Evolutionary conservation across 2,329 filamentous ascomycete genomes (phyloP).

Genomic region (Lizonia empirigonia): DNA sequence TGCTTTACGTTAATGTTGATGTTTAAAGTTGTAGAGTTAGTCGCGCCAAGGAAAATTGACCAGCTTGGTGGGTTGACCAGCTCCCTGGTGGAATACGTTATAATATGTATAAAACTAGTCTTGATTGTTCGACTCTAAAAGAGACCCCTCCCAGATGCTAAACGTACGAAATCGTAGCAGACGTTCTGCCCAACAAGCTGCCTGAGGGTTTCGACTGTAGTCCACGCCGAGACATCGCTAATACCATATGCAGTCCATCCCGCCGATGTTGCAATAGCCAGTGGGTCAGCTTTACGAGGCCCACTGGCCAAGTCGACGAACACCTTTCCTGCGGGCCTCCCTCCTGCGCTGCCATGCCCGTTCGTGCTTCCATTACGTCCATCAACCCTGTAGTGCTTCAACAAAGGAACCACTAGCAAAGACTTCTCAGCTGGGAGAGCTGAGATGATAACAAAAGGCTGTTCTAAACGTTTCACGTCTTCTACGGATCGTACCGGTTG

Average conservation of each 20-base stretch:
- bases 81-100: too few relatives aligned
- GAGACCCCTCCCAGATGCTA: constrained; percentile 67
- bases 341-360: constrained; percentile 22
- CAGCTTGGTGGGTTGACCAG: too few relatives aligned
- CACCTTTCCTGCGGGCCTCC: constrained; percentile 62
- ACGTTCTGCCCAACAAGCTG: constrained; percentile 85
- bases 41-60: too few relatives aligned
- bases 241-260: constrained; percentile 82
- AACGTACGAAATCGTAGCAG: constrained; percentile 81
- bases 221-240: constrained; percentile 81
- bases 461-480: constrained; percentile 77
- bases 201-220: constrained; percentile 79
- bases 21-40: too few relatives aligned
- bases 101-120: constrained; percentile 18
- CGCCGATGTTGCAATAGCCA: constrained; percentile 71
- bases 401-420: constrained; percentile 75
- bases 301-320: constrained; percentile 80
- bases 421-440: constrained; percentile 80
- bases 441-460: constrained; percentile 81
- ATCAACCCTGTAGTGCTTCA: constrained; percentile 69
- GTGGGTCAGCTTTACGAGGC: constrained; percentile 69
- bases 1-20: too few relatives aligned
- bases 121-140: constrained; percentile 46
- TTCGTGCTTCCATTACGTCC: constrained; percentile 47
- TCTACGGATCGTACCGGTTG: constrained; percentile 72